Evolutionary conservation across 1,139 yeast species (phyloP).

Genomic region (Pichia sp.): DNA sequence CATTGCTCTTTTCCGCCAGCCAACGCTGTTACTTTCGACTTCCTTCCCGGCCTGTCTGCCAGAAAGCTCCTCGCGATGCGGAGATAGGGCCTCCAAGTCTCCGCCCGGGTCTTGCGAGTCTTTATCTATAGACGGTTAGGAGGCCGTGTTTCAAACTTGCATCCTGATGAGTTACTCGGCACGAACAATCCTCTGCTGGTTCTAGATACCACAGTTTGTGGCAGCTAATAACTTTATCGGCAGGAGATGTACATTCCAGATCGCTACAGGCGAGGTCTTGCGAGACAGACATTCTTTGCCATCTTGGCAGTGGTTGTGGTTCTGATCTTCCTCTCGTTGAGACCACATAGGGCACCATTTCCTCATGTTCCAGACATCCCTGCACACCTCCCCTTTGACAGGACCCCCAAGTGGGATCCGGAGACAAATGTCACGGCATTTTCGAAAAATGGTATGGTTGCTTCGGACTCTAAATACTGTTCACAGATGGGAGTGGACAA

Average conservation of each 20-base stretch:
- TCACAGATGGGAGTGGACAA: conserved; percentile 65
- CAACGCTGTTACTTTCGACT: too few species aligned
- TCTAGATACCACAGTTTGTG: too few species aligned
- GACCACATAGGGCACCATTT: conserved; percentile 8
- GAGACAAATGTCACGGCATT: conserved; percentile 33
- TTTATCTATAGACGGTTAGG: too few species aligned
- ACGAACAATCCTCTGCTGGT: too few species aligned
- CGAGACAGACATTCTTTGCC: neutral
- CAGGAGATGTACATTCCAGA: conserved; percentile 5
- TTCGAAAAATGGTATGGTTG: conserved; percentile 60
- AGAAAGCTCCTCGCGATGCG: too few species aligned
- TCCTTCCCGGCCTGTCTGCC: too few species aligned
- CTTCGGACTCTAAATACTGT: conserved; percentile 70
- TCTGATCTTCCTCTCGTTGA: neutral
- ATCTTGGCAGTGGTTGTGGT: neutral
- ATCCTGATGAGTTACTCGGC: too few species aligned
- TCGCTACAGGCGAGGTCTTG: conserved; percentile 1
- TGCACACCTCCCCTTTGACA: conserved; percentile 28
- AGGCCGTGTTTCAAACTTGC: too few species aligned
- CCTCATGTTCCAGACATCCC: conserved; percentile 25
- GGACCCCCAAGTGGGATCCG: conserved; percentile 39
- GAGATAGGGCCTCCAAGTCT: too few species aligned
- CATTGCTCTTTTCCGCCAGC: neutral
- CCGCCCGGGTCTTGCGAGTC: too few species aligned
- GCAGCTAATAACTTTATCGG: neutral